Conservation (phyloP, 176 grass and related monocot species). For the Lolium perenne region DNA sequence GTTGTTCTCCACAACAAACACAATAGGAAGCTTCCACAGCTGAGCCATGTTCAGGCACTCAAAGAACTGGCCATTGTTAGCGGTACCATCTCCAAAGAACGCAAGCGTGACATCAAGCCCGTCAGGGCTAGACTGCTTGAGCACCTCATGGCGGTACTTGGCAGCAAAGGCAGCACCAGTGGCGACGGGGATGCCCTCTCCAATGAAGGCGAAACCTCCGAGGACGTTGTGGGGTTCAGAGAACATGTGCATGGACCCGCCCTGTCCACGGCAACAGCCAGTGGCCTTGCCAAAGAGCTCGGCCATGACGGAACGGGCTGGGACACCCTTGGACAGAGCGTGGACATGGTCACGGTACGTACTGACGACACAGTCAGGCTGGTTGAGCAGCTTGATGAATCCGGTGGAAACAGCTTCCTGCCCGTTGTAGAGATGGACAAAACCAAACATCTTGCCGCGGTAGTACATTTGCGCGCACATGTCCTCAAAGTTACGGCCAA, state of each 20-base stretch:
- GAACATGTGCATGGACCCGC: constrained; percentile 98
- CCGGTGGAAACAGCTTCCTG: constrained; percentile 82
- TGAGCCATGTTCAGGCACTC: constrained; percentile 99
- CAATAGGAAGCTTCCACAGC: constrained; percentile 92
- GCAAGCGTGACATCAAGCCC: constrained; percentile 84
- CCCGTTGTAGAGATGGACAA: constrained; percentile 37
- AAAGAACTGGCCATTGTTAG: constrained; percentile 93
- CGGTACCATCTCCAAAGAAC: constrained; percentile 93
- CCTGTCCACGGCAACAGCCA: constrained; percentile 87
- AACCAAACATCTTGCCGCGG: constrained; percentile 92
- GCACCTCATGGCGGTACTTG: constrained; percentile 89
- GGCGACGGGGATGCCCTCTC: constrained; percentile 88
- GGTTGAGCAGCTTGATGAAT: constrained; percentile 81
- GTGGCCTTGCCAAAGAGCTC: constrained; percentile 93
- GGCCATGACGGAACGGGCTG: constrained; percentile 73
- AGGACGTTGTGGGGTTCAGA: constrained; percentile 76
- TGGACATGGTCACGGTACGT: constrained; percentile 93
- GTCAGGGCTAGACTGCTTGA: constrained; percentile 76
- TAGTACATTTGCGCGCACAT: constrained; percentile 97
- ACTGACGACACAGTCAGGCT: constrained; percentile 77
- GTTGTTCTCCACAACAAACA: constrained; percentile 98
- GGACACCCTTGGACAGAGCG: constrained; percentile 80
- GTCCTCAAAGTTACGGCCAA: constrained; percentile 82
- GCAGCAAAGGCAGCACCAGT: constrained; percentile 90
- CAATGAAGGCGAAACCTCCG: constrained; percentile 89